These are phyloP conservation scores for Apiotrichum porosum DNA, from an alignment of 1,284 basidiomycete species.

Conservation along the genomic window DNA sequence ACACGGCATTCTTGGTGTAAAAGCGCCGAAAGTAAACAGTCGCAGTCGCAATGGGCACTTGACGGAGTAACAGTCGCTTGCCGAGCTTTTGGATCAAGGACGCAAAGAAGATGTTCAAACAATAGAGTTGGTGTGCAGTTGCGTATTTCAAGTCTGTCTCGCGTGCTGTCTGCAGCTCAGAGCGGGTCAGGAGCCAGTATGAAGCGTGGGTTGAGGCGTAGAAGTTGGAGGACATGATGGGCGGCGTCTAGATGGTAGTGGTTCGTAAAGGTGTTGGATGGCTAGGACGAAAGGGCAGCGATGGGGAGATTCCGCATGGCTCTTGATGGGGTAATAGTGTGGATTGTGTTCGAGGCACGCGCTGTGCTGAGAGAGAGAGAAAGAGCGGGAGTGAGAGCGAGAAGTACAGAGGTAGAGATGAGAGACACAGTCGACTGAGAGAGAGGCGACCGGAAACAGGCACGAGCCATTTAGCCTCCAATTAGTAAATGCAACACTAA, in stretches of 20 bases:
- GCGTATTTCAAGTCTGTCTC: conserved; percentile 70
- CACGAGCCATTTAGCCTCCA: no score
- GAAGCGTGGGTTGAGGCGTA: conserved; percentile 41
- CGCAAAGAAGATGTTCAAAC: conserved; percentile 77
- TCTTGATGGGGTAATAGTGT: no score
- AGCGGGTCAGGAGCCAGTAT: conserved; percentile 79
- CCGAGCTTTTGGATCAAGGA: conserved; percentile 81
- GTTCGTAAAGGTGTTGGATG: not conserved
- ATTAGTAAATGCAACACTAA: no score
- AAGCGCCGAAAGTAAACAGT: conserved; percentile 91
- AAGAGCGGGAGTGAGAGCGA: no score
- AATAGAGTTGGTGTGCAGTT: conserved; percentile 67
- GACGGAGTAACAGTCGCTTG: conserved; percentile 75
- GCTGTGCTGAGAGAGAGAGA: no score
- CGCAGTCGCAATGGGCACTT: conserved; percentile 87
- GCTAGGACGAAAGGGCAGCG: not conserved
- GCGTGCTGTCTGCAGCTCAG: conserved; percentile 65
- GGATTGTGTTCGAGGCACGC: no score
- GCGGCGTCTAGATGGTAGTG: not conserved
- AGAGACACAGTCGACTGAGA: no score
- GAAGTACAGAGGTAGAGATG: no score
- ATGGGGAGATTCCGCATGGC: not conserved
- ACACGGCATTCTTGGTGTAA: conserved; percentile 88
- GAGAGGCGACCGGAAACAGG: no score
- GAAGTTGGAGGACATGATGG: conserved; percentile 43